These are phyloP conservation scores for Dionaea muscipula DNA, from an alignment of 179 eudicot species.

Conservation along the genomic window DNA sequence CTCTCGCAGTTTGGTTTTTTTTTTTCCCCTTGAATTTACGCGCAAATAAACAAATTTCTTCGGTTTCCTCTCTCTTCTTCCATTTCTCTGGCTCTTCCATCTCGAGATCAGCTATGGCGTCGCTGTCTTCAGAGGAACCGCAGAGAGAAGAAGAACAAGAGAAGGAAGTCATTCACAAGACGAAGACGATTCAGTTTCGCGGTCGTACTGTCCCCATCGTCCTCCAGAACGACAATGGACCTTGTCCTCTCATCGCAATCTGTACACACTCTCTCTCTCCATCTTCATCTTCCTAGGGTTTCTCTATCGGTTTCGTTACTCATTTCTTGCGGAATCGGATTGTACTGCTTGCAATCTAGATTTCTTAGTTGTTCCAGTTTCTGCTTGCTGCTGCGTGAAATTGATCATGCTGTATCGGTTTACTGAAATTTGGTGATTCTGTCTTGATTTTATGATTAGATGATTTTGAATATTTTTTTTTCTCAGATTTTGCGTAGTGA, in stretches of 20 bases:
- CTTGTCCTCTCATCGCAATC: constrained; percentile 91
- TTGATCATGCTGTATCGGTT: no score
- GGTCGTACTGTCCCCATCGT: constrained; percentile 61
- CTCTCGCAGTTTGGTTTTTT: no score
- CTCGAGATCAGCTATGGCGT: no score
- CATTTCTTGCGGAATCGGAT: neutral
- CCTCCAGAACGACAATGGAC: constrained; percentile 93
- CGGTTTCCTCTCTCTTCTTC: neutral
- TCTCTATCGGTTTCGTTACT: neutral
- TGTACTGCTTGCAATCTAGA: no score
- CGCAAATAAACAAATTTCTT: no score
- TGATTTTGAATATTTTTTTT: no score
- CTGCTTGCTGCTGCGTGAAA: no score
- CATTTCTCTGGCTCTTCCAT: constrained; percentile 4
- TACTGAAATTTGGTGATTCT: no score
- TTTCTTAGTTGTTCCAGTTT: no score
- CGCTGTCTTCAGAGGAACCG: constrained; percentile 23
- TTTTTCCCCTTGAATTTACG: no score
- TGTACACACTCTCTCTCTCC: constrained; percentile 28
- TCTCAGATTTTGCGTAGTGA: no score
- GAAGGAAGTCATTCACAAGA: constrained; percentile 46
- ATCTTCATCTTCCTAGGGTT: constrained; percentile 3
- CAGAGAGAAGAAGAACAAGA: constrained; percentile 16
- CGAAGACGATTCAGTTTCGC: constrained; percentile 57
- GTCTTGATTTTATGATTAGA: no score